A percentile compares a stretch with the other conserved stretches of the same genome.
phyloP scores from a whole-genome alignment of 2,329 filamentous ascomycete species.

The Venturia oleaginea region DNA sequence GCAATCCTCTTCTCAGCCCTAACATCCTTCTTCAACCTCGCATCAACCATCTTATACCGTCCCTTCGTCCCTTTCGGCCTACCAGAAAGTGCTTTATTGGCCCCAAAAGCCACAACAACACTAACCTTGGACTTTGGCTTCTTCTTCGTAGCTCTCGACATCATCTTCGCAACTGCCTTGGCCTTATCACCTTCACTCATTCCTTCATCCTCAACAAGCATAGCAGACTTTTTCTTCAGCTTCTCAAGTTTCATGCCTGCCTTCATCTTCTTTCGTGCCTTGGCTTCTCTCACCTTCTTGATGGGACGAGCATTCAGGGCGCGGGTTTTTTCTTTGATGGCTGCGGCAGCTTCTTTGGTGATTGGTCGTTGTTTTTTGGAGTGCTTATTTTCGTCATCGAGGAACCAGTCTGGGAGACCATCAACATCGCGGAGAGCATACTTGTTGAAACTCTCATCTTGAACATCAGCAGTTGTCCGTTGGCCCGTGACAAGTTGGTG shows the following conservation, averaged over 20 bases:
- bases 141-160: slow-evolving; percentile 75
- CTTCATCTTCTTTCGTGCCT: slow-evolving; percentile 95
- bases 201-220: slow-evolving; percentile 79
- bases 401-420: slow-evolving; percentile 93
- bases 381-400: slow-evolving; percentile 82
- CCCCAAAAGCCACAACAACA: slow-evolving; percentile 78
- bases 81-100: slow-evolving; percentile 77
- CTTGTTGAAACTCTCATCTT: slow-evolving; percentile 92
- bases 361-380: slow-evolving; percentile 78
- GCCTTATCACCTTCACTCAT: slow-evolving; percentile 97
- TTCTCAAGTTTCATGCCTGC: slow-evolving; percentile 86
- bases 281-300: slow-evolving; percentile 97
- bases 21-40: slow-evolving; percentile 93
- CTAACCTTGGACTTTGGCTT: slow-evolving; percentile 76
- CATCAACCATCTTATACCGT: slow-evolving; percentile 93
- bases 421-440: slow-evolving; percentile 84
- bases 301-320: slow-evolving; percentile 92
- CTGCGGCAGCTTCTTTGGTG: slow-evolving; percentile 76
- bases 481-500: slow-evolving; percentile 83
- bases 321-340: slow-evolving; percentile 89
- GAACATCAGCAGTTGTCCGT: slow-evolving; percentile 66
- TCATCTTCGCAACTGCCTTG: slow-evolving; percentile 68
- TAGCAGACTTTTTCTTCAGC: slow-evolving; percentile 90
- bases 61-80: slow-evolving; percentile 89
- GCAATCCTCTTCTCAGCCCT: slow-evolving; percentile 71